These are phyloP conservation scores for Lachnellula suecica DNA, from an alignment of 2,329 filamentous ascomycete genomes.

Conservation along the genomic window DNA sequence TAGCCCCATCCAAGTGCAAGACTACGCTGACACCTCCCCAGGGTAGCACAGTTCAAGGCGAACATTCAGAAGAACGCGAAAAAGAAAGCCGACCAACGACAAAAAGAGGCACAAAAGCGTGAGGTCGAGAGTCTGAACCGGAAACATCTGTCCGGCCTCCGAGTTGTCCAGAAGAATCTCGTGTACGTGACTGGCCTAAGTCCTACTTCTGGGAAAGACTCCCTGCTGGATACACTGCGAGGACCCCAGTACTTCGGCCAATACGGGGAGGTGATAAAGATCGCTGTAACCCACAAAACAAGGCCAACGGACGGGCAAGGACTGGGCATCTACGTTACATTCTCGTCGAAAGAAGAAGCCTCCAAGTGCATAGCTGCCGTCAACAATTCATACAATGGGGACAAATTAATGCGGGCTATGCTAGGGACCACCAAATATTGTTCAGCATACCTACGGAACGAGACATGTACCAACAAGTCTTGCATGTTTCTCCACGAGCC, in stretches of 20 bases:
- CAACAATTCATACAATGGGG: conserved; percentile 88
- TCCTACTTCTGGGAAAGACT: conserved; percentile 88
- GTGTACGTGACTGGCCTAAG: conserved; percentile 96
- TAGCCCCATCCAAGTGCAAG: conserved; percentile 22
- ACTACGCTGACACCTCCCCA: conserved; percentile 36
- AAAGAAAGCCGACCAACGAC: conserved; percentile 79
- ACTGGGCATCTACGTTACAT: conserved; percentile 97
- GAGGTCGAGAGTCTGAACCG: conserved; percentile 94
- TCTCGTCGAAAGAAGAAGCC: conserved; percentile 87
- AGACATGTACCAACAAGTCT: conserved; percentile 90
- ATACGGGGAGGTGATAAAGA: conserved; percentile 97
- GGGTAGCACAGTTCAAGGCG: conserved; percentile 71
- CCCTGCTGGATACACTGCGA: conserved; percentile 84
- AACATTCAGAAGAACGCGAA: conserved; percentile 89
- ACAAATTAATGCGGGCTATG: conserved; percentile 76
- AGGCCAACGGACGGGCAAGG: conserved; percentile 61
- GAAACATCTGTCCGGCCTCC: conserved; percentile 91
- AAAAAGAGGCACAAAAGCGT: conserved; percentile 94
- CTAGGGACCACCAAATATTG: conserved; percentile 97
- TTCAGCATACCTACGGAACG: conserved; percentile 91
- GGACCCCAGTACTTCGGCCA: conserved; percentile 95
- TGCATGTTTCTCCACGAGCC: conserved; percentile 99
- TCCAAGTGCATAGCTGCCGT: conserved; percentile 87
- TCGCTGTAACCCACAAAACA: conserved; percentile 86
- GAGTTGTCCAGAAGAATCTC: conserved; percentile 97